These are phyloP conservation scores for Lepiota venenata DNA, from an alignment of 768 basidiomycete species.

Conservation along the genomic window DNA sequence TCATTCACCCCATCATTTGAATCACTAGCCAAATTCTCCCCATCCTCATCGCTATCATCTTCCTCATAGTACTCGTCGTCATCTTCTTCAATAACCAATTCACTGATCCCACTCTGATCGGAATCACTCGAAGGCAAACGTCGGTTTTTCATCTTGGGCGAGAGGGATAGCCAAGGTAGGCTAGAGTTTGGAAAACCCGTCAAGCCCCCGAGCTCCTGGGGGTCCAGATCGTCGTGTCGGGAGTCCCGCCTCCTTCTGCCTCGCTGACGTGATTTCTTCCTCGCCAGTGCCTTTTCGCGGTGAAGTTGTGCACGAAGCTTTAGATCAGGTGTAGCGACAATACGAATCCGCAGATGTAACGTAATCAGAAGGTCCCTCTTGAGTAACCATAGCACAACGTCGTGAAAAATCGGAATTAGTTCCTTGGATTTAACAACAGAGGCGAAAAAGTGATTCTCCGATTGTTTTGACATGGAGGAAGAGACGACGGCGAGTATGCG, in stretches of 20 bases:
- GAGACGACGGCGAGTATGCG: conserved; percentile 75
- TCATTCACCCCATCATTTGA: conserved; percentile 32
- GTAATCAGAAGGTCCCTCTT: conserved; percentile 83
- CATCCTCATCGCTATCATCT: conserved; percentile 16
- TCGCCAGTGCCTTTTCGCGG: conserved; percentile 34
- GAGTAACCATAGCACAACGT: conserved; percentile 90
- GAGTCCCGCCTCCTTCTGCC: conserved; percentile 14
- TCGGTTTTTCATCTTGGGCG: conserved; percentile 39
- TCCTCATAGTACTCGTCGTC: conserved; percentile 28
- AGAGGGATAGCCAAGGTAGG: conserved; percentile 49
- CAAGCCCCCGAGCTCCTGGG: conserved; percentile 11
- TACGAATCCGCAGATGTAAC: conserved; percentile 80
- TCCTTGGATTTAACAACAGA: conserved; percentile 72
- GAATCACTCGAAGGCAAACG: conserved; percentile 47
- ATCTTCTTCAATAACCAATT: conserved; percentile 33
- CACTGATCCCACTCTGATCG: conserved; percentile 34
- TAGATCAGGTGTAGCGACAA: conserved; percentile 74
- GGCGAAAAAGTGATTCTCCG: conserved; percentile 75
- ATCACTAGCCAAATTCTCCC: conserved; percentile 24
- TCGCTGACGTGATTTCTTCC: conserved; percentile 18
- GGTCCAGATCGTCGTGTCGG: conserved; percentile 15
- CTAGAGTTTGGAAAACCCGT: conserved; percentile 16
- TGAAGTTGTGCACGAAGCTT: conserved; percentile 63
- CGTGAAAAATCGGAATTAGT: conserved; percentile 65
- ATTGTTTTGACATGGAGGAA: conserved; percentile 56